A percentile compares a stretch with the other conserved stretches of the same genome.
phyloP scores from a whole-genome alignment of 768 basidiomycete species.

The Rhizopogon sp. region DNA sequence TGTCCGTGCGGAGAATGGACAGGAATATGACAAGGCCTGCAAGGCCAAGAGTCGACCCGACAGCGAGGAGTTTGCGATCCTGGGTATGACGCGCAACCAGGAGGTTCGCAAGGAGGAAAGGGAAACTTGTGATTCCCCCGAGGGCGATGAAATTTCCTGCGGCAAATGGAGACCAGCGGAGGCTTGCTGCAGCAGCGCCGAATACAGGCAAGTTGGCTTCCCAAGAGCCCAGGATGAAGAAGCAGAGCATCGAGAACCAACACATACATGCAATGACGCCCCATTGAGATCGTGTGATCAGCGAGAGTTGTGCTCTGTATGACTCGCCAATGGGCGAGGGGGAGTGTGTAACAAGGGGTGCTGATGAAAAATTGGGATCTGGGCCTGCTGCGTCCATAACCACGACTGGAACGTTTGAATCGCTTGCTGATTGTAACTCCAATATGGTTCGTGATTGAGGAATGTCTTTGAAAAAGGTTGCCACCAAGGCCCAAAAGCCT shows the following conservation, averaged over 20 bases:
- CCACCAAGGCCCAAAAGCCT: conserved; percentile 41
- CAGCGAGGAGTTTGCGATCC: conserved; percentile 53
- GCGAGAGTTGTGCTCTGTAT: conserved; percentile 7
- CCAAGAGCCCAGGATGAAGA: conserved; percentile 68
- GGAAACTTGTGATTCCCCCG: conserved; percentile 56
- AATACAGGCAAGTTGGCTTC: conserved; percentile 66
- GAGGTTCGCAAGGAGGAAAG: conserved; percentile 62
- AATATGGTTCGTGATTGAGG: conserved; percentile 13
- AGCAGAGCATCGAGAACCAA: conserved; percentile 66
- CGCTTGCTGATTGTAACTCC: conserved; percentile 6
- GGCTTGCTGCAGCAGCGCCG: conserved; percentile 33
- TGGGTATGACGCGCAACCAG: conserved; percentile 52
- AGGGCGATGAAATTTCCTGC: conserved; percentile 71
- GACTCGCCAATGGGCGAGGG: conserved; percentile 4
- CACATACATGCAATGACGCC: conserved; percentile 60
- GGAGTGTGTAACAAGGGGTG: background rate
- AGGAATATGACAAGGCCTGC: conserved; percentile 50
- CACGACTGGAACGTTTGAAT: background rate
- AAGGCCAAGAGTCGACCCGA: conserved; percentile 47
- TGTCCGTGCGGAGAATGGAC: conserved; percentile 36
- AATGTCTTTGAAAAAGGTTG: conserved; percentile 37
- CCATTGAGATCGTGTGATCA: conserved; percentile 34
- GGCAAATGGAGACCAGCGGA: conserved; percentile 57
- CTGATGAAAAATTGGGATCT: background rate
- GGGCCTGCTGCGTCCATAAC: background rate